Evolutionary conservation across 2,329 filamentous ascomycete genomes (phyloP).

Genomic region (Talaromyces sp.): DNA sequence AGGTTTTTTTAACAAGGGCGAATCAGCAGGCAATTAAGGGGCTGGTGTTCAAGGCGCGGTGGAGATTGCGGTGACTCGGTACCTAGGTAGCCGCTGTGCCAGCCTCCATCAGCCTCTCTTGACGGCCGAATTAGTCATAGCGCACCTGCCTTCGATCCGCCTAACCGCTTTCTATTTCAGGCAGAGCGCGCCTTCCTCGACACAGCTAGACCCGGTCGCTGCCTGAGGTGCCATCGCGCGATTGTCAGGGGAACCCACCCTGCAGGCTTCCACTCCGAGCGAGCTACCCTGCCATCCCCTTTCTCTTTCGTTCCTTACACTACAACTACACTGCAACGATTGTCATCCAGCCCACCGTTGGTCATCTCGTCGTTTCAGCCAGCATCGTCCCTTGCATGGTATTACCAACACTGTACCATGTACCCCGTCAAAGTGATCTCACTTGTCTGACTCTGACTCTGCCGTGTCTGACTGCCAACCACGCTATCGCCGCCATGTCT

Average conservation of each 20-base stretch:
- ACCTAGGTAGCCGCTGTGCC: neutral
- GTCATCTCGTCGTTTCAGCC: neutral
- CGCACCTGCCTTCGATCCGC: neutral
- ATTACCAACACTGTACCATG: neutral
- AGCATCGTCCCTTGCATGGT: neutral
- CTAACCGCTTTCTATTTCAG: constrained; percentile 3
- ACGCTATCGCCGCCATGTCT: constrained; percentile 1
- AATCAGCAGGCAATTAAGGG: constrained; percentile 7
- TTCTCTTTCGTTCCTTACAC: neutral
- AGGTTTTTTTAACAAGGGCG: neutral
- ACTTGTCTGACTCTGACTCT: neutral
- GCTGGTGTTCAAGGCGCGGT: neutral
- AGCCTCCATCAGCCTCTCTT: neutral
- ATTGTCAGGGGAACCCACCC: constrained; percentile 10
- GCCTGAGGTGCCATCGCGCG: neutral
- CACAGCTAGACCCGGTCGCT: neutral
- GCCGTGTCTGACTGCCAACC: neutral
- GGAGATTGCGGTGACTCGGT: neutral
- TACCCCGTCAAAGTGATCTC: neutral
- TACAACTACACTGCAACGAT: neutral
- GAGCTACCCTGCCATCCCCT: neutral
- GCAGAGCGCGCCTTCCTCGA: neutral
- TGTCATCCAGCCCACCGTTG: neutral
- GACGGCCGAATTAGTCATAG: neutral
- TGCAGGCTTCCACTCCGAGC: neutral